These are phyloP conservation scores for Tubosaeta sp. DNA, from an alignment of 768 basidiomycete species.

Conservation along the genomic window DNA sequence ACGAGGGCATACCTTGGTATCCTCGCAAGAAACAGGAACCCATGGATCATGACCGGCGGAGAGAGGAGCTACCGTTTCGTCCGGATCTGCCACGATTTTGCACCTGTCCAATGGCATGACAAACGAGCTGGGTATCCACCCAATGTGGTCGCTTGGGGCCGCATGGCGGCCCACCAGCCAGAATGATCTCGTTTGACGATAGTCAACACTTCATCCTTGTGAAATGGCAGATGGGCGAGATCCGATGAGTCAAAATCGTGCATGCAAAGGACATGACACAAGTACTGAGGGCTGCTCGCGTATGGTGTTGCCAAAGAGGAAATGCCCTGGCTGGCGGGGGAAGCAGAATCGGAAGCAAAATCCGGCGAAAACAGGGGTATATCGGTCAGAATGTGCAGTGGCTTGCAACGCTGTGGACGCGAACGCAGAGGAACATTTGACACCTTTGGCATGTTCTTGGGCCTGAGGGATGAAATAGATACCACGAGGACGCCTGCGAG, in stretches of 20 bases:
- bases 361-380: slow-evolving; percentile 34
- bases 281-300: slow-evolving; percentile 29
- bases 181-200: slow-evolving; percentile 65
- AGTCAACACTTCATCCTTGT: slow-evolving; percentile 61
- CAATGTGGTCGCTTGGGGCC: slow-evolving; percentile 48
- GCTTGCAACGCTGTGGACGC: slow-evolving; percentile 11
- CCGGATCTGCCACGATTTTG: slow-evolving; percentile 40
- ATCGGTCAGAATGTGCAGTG: slow-evolving; percentile 31
- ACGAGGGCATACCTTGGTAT: slow-evolving; percentile 12
- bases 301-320: slow-evolving; percentile 26
- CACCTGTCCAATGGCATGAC: slow-evolving; percentile 45
- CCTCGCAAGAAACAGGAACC: slow-evolving; percentile 19
- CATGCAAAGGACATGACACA: slow-evolving; percentile 51
- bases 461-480: background rate
- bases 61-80: slow-evolving; percentile 37
- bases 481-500: background rate
- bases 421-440: background rate
- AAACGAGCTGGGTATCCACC: slow-evolving; percentile 77
- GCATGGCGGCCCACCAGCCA: slow-evolving; percentile 82
- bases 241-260: slow-evolving; percentile 67
- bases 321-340: slow-evolving; percentile 3
- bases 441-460: slow-evolving; percentile 10
- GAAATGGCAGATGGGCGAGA: slow-evolving; percentile 56
- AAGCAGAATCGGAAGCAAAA: slow-evolving; percentile 23
- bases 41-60: slow-evolving; percentile 17